Percentiles rank a stretch among this genome's conserved stretches.
phyloP scores from a whole-genome alignment of 2,329 filamentous ascomycete genomes.

The Talaromyces sp. region DNA sequence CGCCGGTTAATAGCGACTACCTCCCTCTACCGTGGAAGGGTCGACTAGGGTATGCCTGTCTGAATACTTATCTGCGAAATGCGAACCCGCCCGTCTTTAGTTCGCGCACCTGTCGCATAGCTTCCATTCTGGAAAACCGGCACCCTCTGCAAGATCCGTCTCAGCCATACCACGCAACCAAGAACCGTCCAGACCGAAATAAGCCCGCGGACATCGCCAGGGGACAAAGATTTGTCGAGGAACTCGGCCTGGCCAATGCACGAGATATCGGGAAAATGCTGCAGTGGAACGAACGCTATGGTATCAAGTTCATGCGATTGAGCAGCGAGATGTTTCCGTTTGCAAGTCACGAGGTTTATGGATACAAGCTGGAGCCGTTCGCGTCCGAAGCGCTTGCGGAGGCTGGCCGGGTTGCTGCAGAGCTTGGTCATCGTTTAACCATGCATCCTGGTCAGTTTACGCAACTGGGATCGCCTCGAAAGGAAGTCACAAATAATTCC shows the following conservation, averaged over 20 bases:
- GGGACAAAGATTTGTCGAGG: slow-evolving; percentile 70
- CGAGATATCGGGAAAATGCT: slow-evolving; percentile 81
- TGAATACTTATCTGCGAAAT: slow-evolving; percentile 84
- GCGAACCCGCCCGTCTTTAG: slow-evolving; percentile 82
- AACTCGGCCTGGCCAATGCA: slow-evolving; percentile 74
- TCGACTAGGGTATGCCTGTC: slow-evolving; percentile 81
- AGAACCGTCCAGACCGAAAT: slow-evolving; percentile 76
- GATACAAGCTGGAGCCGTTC: slow-evolving; percentile 80
- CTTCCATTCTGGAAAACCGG: slow-evolving; percentile 83
- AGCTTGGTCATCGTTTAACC: slow-evolving; percentile 78
- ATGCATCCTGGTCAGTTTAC: slow-evolving; percentile 93
- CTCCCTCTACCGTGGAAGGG: slow-evolving; percentile 89
- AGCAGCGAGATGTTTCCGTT: slow-evolving; percentile 98
- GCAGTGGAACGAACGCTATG: slow-evolving; percentile 85
- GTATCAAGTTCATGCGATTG: slow-evolving; percentile 86
- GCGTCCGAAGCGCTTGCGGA: slow-evolving; percentile 72
- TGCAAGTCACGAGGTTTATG: slow-evolving; percentile 80
- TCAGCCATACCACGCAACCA: slow-evolving; percentile 73
- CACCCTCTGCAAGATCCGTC: slow-evolving; percentile 72
- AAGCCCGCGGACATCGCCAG: slow-evolving; percentile 62
- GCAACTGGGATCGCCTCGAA: slow-evolving; percentile 78
- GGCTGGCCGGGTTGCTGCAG: slow-evolving; percentile 69
- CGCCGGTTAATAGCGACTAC: slow-evolving; percentile 76
- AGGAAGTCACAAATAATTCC: slow-evolving; percentile 70
- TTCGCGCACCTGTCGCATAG: slow-evolving; percentile 85